Conservation (phyloP, 768 basidiomycete species). For the Rhodotorula sphaerocarpa region DNA sequence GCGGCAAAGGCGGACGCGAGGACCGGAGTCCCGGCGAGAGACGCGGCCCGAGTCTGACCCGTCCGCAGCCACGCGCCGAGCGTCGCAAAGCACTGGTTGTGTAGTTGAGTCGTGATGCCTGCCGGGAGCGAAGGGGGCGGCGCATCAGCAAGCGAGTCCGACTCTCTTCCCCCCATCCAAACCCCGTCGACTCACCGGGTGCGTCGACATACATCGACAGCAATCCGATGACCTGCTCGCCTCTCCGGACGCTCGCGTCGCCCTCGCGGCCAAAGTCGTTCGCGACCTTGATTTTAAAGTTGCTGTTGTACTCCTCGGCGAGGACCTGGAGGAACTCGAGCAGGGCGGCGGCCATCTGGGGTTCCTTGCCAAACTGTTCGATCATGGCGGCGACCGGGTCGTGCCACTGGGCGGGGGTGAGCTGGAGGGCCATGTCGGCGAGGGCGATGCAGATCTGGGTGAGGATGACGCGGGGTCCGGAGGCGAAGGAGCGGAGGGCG, state of each 20-base stretch:
- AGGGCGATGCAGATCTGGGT: conserved; percentile 84
- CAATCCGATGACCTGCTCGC: conserved; percentile 64
- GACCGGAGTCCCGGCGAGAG: conserved; percentile 66
- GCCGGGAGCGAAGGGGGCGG: too few relatives aligned
- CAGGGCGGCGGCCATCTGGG: conserved; percentile 69
- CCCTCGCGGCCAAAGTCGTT: conserved; percentile 32
- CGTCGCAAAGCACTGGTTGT: conserved; percentile 72
- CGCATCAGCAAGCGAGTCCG: too few relatives aligned
- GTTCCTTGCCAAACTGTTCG: conserved; percentile 73
- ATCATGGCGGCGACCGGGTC: conserved; percentile 74
- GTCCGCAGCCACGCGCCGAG: conserved; percentile 78
- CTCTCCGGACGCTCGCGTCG: conserved; percentile 50
- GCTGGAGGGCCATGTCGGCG: conserved; percentile 81
- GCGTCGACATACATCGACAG: conserved; percentile 84
- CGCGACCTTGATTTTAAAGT: conserved; percentile 45
- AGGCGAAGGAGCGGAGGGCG: conserved; percentile 61
- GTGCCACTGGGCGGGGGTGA: conserved; percentile 61
- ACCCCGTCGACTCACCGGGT: conserved; percentile 53
- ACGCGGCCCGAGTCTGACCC: conserved; percentile 63
- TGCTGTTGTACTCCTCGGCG: conserved; percentile 77
- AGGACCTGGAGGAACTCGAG: conserved; percentile 82
- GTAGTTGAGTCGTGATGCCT: conserved; percentile 76
- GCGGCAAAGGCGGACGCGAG: conserved; percentile 78
- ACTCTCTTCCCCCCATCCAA: too few relatives aligned
- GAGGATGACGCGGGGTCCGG: conserved; percentile 68